Evolutionary conservation across 164 flowering plant species (phyloP), one percentile per base, ranked within the genome.

Genomic region (Vitis rotundifolia): DNA sequence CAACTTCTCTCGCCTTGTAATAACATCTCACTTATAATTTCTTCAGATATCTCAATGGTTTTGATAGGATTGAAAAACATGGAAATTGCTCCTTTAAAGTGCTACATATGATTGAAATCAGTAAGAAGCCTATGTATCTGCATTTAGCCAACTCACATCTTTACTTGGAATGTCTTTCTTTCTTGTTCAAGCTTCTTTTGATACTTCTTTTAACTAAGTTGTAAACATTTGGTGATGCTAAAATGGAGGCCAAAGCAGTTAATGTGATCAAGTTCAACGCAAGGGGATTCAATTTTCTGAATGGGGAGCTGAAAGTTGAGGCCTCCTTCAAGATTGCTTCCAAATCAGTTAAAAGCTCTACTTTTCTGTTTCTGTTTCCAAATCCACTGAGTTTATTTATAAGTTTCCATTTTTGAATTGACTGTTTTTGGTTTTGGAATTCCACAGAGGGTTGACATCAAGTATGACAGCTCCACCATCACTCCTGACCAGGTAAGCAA

Each of bases 171-270:
- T 37, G 44, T 37, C 44, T 5, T 37, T 37, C 6, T 37, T 37
- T 37, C 44, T 37, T 59, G 26, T 22, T 22, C 26, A 22, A 22
- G 26, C 26, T 22, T 22, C 26, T 22, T 22, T 22, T 22, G 26
- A 22, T 22, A 47, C 31, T 47, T 29, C 26, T 13, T 44, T 48
- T 22, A n/a, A 68, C 73, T 60, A 55, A 76, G 51, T 63, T 56
- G 59, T n/a, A 16, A 59, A 50, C 55, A 60, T 69, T 63, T 74
- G 76, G 49, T 83, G 78, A 76, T 83, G 80, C 61, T 59, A 56
- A 81, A 78, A 75, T 85, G 89, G 91, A 95, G 99, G 84, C 89
- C 10, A 89, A 91, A 87, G 97, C 99, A 73, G 88, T 85, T 26
- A 87, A 89, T 54, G 78, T 83, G 81, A 82, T 89, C 76, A 78